These are phyloP conservation scores for Paspalum vaginatum DNA, from an alignment of 176 grass and related monocot species.

Conservation along the genomic window DNA sequence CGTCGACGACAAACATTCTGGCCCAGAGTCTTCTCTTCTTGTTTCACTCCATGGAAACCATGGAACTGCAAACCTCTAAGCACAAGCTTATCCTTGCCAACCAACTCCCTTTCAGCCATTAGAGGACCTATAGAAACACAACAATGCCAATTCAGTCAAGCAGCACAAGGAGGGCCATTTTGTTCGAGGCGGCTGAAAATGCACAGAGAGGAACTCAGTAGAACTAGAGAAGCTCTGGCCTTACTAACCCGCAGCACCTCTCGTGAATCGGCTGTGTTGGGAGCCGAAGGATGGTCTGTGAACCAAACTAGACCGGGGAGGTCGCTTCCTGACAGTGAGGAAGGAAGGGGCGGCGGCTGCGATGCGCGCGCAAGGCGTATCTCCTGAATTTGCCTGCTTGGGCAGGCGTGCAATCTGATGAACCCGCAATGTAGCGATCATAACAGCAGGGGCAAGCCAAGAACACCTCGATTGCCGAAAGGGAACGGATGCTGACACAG, in stretches of 20 bases:
- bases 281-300: conserved; percentile 20
- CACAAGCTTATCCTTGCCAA: conserved; percentile 64
- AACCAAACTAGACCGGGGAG: background rate
- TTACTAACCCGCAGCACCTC: background rate
- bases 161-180: background rate
- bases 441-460: conserved; percentile 15
- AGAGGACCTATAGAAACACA: conserved; percentile 36
- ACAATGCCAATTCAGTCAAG: background rate
- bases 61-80: conserved; percentile 74
- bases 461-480: background rate
- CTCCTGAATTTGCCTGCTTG: background rate
- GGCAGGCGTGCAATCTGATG: conserved; percentile 25
- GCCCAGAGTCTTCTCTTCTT: conserved; percentile 72
- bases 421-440: background rate
- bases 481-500: background rate
- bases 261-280: background rate
- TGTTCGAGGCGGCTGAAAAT: background rate
- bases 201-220: background rate
- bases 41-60: conserved; percentile 80
- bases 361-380: background rate
- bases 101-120: conserved; percentile 52
- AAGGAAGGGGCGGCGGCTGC: background rate
- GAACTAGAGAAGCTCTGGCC: background rate
- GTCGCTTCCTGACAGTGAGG: background rate
- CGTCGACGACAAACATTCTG: conserved; percentile 73